Base-by-base conservation (phyloP, 805 yeast genomes). In the Cyberlindnera maritima region DNA sequence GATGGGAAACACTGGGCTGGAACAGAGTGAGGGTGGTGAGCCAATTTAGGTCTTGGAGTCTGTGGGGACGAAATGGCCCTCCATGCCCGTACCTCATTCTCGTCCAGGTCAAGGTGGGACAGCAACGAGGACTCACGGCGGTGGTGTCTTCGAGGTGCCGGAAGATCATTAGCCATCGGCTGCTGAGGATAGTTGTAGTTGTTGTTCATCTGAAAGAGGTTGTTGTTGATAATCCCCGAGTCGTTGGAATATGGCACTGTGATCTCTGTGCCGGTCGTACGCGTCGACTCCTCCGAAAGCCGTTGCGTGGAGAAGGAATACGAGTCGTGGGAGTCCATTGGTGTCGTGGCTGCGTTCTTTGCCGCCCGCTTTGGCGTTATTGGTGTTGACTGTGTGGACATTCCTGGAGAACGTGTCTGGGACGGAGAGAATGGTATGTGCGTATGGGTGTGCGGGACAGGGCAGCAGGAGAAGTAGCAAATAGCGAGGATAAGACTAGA, bases 1-100 rank as follows among this genome's bases (percentile, higher is more conserved):
- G 56, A 53, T 9, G 56, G 56, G 44, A 53, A 53, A 18, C 51
- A 47, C 12, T 41, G 41, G 1, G 56, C 56, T 4, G 56, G 56
- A 1, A 53, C 49, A 8, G 46, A 34, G 8, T 25, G 43, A n/a
- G 48, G 42, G 14, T 44, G 50, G 5, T 6, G 19, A 7, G 9
- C 26, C 12, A 18, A 15, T n/a, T 33, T 25, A 8, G 45, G 48
- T 23, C n/a, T 34, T 25, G 44, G 42, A n/a, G 26, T 23, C 37
- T 37, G 35, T 21, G 52, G 47, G 1, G 52, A 28, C 1, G 49
- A 46, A 2, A 39, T 39, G 2, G 48, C 39, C 20, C 35, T 38
- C 56, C 56, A 53, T 23, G 49, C 47, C 17, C 33, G 28, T 3
- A 46, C 44, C 36, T 53, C 56, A 3, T 47, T 43, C 19, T 47